Base-by-base conservation (phyloP, 2,329 filamentous ascomycete genomes). In the Dactylellina drechsleri region DNA sequence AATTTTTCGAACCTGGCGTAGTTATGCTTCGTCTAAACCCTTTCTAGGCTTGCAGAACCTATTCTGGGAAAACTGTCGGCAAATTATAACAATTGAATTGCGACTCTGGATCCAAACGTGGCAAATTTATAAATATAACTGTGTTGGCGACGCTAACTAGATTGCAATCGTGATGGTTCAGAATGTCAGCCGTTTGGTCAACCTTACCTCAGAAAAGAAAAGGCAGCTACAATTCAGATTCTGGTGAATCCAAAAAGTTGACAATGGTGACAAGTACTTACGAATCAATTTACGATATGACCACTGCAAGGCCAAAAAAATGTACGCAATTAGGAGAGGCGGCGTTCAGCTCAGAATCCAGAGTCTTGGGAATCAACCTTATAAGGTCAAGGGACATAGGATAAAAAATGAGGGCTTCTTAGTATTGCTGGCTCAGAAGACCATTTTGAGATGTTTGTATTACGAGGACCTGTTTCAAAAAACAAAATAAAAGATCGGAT, bases 101-200 rank as follows among this genome's bases (percentile, higher is more conserved):
- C 52, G 36, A 57, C 23, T 60, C 2, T 49, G 45, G 49, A 50
- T 43, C 49, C 43, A 61, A 62, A 62, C 18, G 59, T 57, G 15
- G 26, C n/a, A 23, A 62, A 62, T 54, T 36, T 36, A 36, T 36
- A 45, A 54, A 56, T 49, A 59, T 26, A 47, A 60, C 36, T 61
- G 66, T 62, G 66, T 65, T 71, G 60, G 60, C 31, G 31, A 36
- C 31, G 31, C 31, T 61, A 61, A 56, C 66, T 62, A 47, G 43
- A 47, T 36, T 36, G 31, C 31, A 36, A 10, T 50, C 13, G 47
- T 47, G 47, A 31, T 41, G 43, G 10, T 49, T 20, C 47, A 26
- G 40, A 62, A 60, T 61, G 71, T 75, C 71, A 75, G 71, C 71
- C 71, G 47, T 23, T 15, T 56, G 68, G 71, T 75, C 71, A 75